A percentile compares a stretch with the other conserved stretches of the same genome.
Evolutionary conservation across 225 moss, liverwort and hornwort species (phyloP).

Genomic region (Pleurozium schreberi): DNA sequence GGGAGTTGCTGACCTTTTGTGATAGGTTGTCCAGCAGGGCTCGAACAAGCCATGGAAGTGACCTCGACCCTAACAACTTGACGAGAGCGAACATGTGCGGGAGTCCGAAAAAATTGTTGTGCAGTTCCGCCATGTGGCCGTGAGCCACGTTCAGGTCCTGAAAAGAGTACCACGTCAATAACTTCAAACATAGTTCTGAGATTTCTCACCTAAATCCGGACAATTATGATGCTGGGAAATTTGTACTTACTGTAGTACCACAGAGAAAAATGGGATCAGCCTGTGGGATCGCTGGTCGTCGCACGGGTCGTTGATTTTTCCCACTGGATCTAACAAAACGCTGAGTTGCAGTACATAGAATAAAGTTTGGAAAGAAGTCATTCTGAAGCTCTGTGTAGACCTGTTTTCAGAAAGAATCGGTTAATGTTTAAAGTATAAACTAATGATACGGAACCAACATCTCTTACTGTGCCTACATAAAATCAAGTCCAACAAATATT

Average conservation of each 20-base stretch:
- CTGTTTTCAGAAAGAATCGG: slow-evolving; percentile 18
- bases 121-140: slow-evolving; percentile 69
- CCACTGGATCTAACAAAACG: slow-evolving; percentile 67
- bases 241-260: slow-evolving; percentile 65
- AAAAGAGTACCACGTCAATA: neutral
- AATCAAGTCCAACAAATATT: neutral
- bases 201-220: neutral
- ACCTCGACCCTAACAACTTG: slow-evolving; percentile 86
- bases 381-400: slow-evolving; percentile 85
- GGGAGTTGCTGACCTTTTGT: slow-evolving; percentile 52
- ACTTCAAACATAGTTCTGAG: neutral
- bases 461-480: neutral
- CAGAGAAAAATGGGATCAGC: slow-evolving; percentile 89
- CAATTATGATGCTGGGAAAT: neutral
- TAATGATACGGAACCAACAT: neutral
- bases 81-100: slow-evolving; percentile 93
- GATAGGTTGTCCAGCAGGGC: slow-evolving; percentile 86
- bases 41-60: slow-evolving; percentile 95
- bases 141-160: slow-evolving; percentile 92
- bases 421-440: neutral
- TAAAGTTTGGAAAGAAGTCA: slow-evolving; percentile 89
- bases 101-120: slow-evolving; percentile 85
- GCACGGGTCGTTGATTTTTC: slow-evolving; percentile 61
- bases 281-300: slow-evolving; percentile 67
- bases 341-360: slow-evolving; percentile 88